Evolutionary conservation across 768 basidiomycete genomes (phyloP).

Genomic region (Podaxis carcinomalis): DNA sequence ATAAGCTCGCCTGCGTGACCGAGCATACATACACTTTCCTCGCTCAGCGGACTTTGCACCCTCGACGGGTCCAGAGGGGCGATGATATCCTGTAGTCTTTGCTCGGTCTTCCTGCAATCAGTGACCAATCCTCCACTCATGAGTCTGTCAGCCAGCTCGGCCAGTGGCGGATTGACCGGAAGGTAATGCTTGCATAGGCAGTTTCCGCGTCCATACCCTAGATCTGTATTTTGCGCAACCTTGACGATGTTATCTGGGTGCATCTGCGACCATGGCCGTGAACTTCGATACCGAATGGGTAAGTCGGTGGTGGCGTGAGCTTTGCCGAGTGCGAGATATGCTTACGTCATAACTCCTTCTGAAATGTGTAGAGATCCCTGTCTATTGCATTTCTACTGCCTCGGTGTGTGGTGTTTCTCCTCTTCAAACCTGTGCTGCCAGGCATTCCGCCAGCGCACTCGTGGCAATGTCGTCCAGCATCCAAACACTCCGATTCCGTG

Average conservation of each 20-base stretch:
- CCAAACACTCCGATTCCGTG: slow-evolving; percentile 50
- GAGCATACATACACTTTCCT: slow-evolving; percentile 5
- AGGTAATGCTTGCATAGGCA: not conserved
- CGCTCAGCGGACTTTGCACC: slow-evolving; percentile 1
- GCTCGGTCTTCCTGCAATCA: not conserved
- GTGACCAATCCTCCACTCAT: not conserved
- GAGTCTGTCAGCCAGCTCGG: not conserved
- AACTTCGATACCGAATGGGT: not conserved
- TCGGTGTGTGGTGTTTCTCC: not conserved
- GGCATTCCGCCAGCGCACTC: not conserved
- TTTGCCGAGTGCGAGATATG: not conserved
- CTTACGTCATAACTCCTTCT: not conserved
- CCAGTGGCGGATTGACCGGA: slow-evolving; percentile 7
- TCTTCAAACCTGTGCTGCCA: not conserved
- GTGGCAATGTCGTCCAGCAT: slow-evolving; percentile 27
- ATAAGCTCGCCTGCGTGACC: slow-evolving; percentile 9
- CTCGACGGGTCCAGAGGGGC: not conserved
- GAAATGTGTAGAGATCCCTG: not conserved
- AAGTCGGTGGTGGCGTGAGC: not conserved
- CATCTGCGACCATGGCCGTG: not conserved
- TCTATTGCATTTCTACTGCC: not conserved
- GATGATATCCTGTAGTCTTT: not conserved
- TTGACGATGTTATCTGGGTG: not conserved
- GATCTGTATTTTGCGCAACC: not conserved
- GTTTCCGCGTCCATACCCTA: not conserved